A percentile compares a stretch with the other conserved stretches of the same genome.
These are phyloP conservation scores for Phytomonas francai DNA, from an alignment of 208 protist genomes.

Conservation along the genomic window DNA sequence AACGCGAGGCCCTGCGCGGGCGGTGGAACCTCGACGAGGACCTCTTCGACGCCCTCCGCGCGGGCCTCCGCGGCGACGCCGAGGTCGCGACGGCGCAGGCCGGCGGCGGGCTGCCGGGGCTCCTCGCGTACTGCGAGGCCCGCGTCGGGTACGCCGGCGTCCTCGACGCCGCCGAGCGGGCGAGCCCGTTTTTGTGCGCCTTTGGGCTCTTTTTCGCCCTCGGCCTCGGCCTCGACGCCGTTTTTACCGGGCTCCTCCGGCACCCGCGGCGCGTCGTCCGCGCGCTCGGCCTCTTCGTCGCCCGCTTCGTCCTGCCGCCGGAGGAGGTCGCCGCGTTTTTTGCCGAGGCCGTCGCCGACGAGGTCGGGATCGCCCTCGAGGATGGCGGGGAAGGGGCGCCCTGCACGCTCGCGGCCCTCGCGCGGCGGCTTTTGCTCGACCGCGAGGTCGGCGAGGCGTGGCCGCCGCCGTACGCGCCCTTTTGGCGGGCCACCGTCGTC, in stretches of 20 bases:
- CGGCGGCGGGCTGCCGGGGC: constrained; percentile 41
- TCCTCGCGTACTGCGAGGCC: constrained; percentile 61
- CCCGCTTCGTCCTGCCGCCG: constrained; percentile 52
- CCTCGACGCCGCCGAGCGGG: constrained; percentile 54
- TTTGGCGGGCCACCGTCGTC: constrained; percentile 43
- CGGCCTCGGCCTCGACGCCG: constrained; percentile 39
- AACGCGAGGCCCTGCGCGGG: constrained; percentile 30
- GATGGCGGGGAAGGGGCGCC: constrained; percentile 40
- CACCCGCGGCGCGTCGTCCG: constrained; percentile 68
- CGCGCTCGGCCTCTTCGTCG: constrained; percentile 61
- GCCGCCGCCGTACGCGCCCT: constrained; percentile 39
- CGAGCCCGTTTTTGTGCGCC: constrained; percentile 65
- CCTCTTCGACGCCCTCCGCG: constrained; percentile 39
- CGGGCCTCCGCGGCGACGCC: constrained; percentile 14
- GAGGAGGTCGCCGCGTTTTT: constrained; percentile 74
- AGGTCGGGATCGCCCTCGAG: constrained; percentile 52
- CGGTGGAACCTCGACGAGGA: constrained; percentile 69
- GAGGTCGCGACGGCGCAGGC: background rate
- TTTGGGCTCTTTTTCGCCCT: constrained; percentile 47
- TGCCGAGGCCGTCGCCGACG: constrained; percentile 43
- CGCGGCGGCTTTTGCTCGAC: constrained; percentile 38
- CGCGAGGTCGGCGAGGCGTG: constrained; percentile 80
- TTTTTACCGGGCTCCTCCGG: constrained; percentile 43
- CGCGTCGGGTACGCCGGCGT: constrained; percentile 67
- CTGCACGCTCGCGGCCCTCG: constrained; percentile 40